phyloP scores from a whole-genome alignment of 2,329 filamentous ascomycete species.

The Canariomyces notabilis region DNA sequence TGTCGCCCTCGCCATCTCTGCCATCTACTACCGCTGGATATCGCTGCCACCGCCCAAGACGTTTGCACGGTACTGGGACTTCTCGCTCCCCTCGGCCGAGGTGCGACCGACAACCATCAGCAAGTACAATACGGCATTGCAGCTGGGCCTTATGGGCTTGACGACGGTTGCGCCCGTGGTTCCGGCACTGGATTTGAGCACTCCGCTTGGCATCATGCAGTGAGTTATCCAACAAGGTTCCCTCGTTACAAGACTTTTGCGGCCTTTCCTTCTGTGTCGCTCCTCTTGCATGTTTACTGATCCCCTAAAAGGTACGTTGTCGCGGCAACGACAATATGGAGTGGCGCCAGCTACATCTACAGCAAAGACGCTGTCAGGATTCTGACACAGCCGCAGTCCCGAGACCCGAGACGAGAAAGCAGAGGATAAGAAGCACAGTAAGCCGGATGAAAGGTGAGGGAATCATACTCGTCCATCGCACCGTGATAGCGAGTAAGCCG shows the following conservation, averaged over 20 bases:
- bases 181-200: slow-evolving; percentile 46
- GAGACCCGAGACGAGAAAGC: slow-evolving; percentile 4
- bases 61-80: slow-evolving; percentile 92
- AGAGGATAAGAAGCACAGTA: slow-evolving; percentile 3
- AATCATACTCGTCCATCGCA: no score
- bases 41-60: slow-evolving; percentile 92
- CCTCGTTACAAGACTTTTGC: background rate
- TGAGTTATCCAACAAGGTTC: no score
- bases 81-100: slow-evolving; percentile 81
- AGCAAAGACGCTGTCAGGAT: slow-evolving; percentile 91
- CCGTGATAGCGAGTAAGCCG: no score
- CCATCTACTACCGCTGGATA: slow-evolving; percentile 94
- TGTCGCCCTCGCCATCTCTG: slow-evolving; percentile 73
- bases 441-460: slow-evolving; percentile 1
- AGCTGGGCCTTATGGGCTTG: slow-evolving; percentile 78
- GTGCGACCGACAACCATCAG: slow-evolving; percentile 78
- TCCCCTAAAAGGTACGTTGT: slow-evolving; percentile 63
- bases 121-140: slow-evolving; percentile 91
- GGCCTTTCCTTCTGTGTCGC: background rate
- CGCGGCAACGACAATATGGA: slow-evolving; percentile 86
- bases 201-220: slow-evolving; percentile 58
- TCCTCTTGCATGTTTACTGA: background rate
- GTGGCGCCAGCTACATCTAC: slow-evolving; percentile 85
- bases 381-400: slow-evolving; percentile 38
- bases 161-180: slow-evolving; percentile 78